phyloP scores from a whole-genome alignment of 768 basidiomycete genomes.

The Asterophora lycoperdoides region DNA sequence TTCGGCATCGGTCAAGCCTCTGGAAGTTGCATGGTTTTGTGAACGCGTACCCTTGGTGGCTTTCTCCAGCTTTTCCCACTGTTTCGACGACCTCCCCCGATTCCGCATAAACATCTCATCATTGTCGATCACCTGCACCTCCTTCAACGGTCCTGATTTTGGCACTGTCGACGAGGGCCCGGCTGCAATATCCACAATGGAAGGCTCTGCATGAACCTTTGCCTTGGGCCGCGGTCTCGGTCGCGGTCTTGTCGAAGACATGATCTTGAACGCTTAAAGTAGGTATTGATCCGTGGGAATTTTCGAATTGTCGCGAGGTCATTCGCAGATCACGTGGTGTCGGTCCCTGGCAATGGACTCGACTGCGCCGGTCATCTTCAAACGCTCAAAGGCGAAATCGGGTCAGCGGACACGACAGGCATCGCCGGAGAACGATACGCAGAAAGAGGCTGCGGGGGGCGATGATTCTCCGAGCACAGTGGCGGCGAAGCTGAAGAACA shows the following conservation, averaged over 20 bases:
- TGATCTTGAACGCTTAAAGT: conserved; percentile 24
- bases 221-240: conserved; percentile 48
- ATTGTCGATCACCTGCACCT: conserved; percentile 42
- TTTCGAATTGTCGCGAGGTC: neutral
- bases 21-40: neutral
- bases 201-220: conserved; percentile 24
- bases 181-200: conserved; percentile 11
- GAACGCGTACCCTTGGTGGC: conserved; percentile 48
- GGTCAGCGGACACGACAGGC: conserved; percentile 36
- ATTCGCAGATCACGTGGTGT: conserved; percentile 8
- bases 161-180: conserved; percentile 15
- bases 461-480: conserved; percentile 57
- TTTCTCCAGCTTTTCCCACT: conserved; percentile 59
- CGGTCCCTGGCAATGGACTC: conserved; percentile 32
- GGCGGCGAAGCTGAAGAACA: conserved; percentile 67
- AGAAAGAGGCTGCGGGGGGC: conserved; percentile 13
- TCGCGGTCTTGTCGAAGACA: conserved; percentile 42
- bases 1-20: conserved; percentile 1
- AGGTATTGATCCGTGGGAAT: conserved; percentile 40
- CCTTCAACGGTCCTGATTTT: conserved; percentile 8
- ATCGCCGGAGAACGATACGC: conserved; percentile 34
- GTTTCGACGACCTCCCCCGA: conserved; percentile 45
- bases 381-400: conserved; percentile 42
- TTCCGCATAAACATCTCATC: conserved; percentile 73
- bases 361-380: conserved; percentile 47